Evolutionary conservation across 805 yeast genomes (phyloP), one percentile per base, ranked within the genome.

Genomic region (Schizosaccharomyces cryophilus): DNA sequence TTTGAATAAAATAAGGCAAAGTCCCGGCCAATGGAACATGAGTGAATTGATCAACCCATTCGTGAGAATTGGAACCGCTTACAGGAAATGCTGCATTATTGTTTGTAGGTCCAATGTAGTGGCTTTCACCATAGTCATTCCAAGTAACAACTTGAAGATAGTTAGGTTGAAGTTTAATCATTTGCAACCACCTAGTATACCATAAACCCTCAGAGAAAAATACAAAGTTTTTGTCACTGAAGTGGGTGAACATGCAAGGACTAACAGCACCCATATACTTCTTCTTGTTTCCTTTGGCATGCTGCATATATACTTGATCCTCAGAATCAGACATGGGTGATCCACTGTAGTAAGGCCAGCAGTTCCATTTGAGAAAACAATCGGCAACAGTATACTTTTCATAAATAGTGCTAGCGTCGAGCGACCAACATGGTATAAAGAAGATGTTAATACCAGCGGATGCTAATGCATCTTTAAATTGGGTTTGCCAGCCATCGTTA

Each of bases 71-170:
- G 21, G 58, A n/a, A 17, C 54, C 61, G 9, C 15, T 35, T 19
- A 29, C 31, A 26, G 54, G 54, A 11, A 40, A 42, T 19, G 24
- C 38, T 19, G 60, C 60, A 21, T 17, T 35, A 17, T 35, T 19
- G 45, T 56, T 56, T 19, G 47, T 40, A n/a, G 62, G 62, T n/a
- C 62, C 62, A 45, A 61, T 42, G 38, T 61, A 61, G 31, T 45
- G 58, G n/a, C 62, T 60, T 47, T 61, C 62, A 21, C 62, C 62
- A 42, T 42, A 61, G 42, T 61, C 62, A 47, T 61, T 61, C 62
- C 62, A 61, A 30, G 59, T 48, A 40, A 61, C 19, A n/a, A 61
- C 58, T 29, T 61, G 59, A 29, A 61, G 47, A 13, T 60, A 59
- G n/a, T 59, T 51, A 7, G 62, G 62, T 47, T 59, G 59, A 26